Conservation (phyloP, 768 basidiomycete genomes). For the Chiua virens region DNA sequence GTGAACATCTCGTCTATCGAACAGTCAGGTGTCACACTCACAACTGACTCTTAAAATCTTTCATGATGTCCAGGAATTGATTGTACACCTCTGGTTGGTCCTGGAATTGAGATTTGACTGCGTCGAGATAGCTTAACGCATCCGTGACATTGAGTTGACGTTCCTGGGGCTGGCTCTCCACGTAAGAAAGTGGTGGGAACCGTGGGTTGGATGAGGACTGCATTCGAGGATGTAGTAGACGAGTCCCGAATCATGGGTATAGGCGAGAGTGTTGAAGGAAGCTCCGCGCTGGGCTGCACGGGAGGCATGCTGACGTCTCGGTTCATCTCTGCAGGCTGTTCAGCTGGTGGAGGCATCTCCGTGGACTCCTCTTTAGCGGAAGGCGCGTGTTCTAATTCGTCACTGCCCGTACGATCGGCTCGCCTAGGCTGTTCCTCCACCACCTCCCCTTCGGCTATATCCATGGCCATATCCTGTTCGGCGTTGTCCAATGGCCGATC, state of each 20-base stretch:
- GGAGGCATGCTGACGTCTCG: constrained; percentile 29
- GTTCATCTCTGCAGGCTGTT: constrained; percentile 14
- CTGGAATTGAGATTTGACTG: constrained; percentile 60
- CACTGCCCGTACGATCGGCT: constrained; percentile 5
- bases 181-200: constrained; percentile 21
- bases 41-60: constrained; percentile 70
- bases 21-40: constrained; percentile 27
- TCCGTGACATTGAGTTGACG: constrained; percentile 61
- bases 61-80: constrained; percentile 67
- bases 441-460: constrained; percentile 16
- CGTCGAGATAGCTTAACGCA: constrained; percentile 62
- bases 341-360: constrained; percentile 8
- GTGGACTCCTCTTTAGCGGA: constrained; percentile 5
- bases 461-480: constrained; percentile 27
- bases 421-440: constrained; percentile 12
- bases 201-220: constrained; percentile 4
- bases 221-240: constrained; percentile 5
- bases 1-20: not conserved
- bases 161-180: constrained; percentile 31
- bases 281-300: constrained; percentile 9
- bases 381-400: not conserved
- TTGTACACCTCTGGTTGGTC: constrained; percentile 65
- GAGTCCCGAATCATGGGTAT: constrained; percentile 12
- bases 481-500: constrained; percentile 25
- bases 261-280: constrained; percentile 9